Conservation (phyloP, 2,329 filamentous ascomycete genomes). For the Exophiala sp. region DNA sequence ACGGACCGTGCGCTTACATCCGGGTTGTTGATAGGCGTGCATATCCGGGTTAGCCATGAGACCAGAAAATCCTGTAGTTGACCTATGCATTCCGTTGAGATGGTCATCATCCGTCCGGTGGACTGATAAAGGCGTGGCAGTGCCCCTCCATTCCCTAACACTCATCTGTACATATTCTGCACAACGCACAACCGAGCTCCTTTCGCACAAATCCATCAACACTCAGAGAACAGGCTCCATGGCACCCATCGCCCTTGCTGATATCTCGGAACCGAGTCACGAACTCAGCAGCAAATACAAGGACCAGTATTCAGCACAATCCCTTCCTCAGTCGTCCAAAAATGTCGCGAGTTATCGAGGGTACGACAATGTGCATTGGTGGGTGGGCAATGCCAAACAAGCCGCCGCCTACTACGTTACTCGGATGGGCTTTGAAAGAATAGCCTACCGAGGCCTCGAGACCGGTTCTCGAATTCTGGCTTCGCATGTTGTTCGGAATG, state of each 20-base stretch:
- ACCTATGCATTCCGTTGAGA: too few species aligned
- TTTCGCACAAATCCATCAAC: neutral
- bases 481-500: conserved; percentile 79
- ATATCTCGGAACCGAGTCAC: conserved; percentile 13
- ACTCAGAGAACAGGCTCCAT: conserved; percentile 4
- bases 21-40: neutral
- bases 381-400: conserved; percentile 95
- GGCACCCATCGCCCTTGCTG: conserved; percentile 22
- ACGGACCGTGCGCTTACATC: conserved; percentile 5
- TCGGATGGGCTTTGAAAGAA: conserved; percentile 76
- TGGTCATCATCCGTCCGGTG: too few species aligned
- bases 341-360: conserved; percentile 58
- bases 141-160: too few species aligned
- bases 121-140: too few species aligned
- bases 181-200: neutral
- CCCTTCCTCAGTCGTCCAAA: conserved; percentile 13
- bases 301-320: neutral
- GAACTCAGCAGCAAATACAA: conserved; percentile 7
- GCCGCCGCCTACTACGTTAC: conserved; percentile 83
- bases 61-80: too few species aligned
- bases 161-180: neutral
- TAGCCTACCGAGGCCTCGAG: conserved; percentile 85
- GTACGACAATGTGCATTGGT: conserved; percentile 94
- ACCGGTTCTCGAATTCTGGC: conserved; percentile 78
- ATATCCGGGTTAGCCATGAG: neutral